Conservation (phyloP, 192 early-diverging fungal species). For the Gamsiella multidivaricata region DNA sequence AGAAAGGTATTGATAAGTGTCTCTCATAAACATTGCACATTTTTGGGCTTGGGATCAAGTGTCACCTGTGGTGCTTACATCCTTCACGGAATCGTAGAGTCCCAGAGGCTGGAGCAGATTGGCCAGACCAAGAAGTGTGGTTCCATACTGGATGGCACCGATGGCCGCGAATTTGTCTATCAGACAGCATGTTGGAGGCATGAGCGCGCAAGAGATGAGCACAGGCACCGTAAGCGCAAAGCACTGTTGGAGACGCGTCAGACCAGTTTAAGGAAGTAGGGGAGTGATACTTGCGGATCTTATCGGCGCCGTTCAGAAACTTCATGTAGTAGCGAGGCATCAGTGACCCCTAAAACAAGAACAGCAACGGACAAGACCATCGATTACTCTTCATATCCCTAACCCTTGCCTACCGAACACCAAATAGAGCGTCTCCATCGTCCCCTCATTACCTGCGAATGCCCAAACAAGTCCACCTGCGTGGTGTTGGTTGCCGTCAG, state of each 20-base stretch:
- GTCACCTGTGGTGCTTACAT: neutral
- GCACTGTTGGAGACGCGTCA: neutral
- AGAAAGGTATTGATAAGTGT: neutral
- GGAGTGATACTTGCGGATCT: conserved; percentile 5
- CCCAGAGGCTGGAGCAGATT: neutral
- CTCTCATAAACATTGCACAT: neutral
- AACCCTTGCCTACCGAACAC: no score
- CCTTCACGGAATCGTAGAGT: neutral
- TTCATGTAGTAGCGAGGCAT: conserved; percentile 30
- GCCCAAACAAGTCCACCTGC: conserved; percentile 19
- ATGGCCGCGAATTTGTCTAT: conserved; percentile 26
- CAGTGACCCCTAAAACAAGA: conserved; percentile 12
- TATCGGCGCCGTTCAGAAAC: conserved; percentile 20
- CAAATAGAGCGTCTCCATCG: no score
- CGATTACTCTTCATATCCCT: no score
- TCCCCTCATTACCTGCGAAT: conserved; percentile 21
- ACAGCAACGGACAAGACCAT: neutral
- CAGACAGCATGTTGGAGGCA: neutral
- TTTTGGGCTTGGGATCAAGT: neutral
- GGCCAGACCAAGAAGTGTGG: neutral
- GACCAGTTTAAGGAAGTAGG: neutral
- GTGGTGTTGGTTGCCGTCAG: neutral
- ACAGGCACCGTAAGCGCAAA: neutral
- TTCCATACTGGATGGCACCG: conserved; percentile 16
- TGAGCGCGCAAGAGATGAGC: neutral